phyloP scores from a whole-genome alignment of 2,329 filamentous ascomycete species.

The Botrytis porri region DNA sequence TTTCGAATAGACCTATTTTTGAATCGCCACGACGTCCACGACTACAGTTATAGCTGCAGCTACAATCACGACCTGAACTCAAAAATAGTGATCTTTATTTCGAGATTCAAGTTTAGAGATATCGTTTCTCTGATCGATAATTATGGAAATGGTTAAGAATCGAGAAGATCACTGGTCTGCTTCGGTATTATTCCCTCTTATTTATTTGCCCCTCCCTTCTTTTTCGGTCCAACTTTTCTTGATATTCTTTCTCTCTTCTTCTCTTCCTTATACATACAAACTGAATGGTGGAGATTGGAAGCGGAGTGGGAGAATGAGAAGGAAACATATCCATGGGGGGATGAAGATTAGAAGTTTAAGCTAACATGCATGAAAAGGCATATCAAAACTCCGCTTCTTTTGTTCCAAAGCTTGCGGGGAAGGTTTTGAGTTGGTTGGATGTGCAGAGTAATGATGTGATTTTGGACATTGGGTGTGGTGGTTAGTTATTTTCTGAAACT shows the following conservation, averaged over 20 bases:
- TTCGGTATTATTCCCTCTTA: constrained; percentile 33
- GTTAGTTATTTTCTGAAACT: neutral
- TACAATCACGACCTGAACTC: neutral
- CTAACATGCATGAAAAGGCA: constrained; percentile 34
- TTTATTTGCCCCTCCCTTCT: accelerated
- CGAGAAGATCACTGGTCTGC: constrained; percentile 42
- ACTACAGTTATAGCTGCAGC: neutral
- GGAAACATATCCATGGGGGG: neutral
- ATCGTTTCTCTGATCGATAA: neutral
- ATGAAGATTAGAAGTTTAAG: neutral
- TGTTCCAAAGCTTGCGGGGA: constrained; percentile 59
- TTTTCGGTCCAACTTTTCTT: neutral
- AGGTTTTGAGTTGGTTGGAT: constrained; percentile 57
- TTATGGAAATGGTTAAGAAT: neutral
- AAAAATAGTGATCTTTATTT: neutral
- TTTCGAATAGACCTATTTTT: neutral
- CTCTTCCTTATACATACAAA: neutral
- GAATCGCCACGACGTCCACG: neutral
- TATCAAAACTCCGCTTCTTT: constrained; percentile 62
- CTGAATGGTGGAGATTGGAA: too few species aligned
- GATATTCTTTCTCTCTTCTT: neutral
- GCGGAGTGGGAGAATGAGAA: too few species aligned
- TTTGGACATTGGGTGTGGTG: constrained; percentile 61
- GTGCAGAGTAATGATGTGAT: constrained; percentile 56
- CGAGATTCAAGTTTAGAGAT: neutral